Percentiles rank a stretch among this genome's conserved stretches.
These are phyloP conservation scores for Naganishia cerealis DNA, from an alignment of 1,284 basidiomycete genomes.

Conservation along the genomic window DNA sequence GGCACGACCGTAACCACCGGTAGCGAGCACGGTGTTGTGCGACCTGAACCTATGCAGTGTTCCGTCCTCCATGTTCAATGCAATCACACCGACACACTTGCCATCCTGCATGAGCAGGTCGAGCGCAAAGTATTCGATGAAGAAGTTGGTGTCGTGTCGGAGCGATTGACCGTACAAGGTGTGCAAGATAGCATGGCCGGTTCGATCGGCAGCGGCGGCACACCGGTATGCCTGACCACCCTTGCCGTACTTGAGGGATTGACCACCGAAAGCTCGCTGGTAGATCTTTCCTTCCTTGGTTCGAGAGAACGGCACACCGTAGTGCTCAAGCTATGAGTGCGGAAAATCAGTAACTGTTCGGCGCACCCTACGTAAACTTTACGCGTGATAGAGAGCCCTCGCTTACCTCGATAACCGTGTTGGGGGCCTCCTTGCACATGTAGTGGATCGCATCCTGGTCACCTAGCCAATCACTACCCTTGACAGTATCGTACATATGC, in stretches of 20 bases:
- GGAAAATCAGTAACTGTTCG: not conserved
- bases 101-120: slow-evolving; percentile 98
- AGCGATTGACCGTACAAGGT: slow-evolving; percentile 98
- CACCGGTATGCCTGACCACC: slow-evolving; percentile 99
- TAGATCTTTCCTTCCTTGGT: slow-evolving; percentile 99
- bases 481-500: slow-evolving; percentile 98
- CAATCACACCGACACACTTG: slow-evolving; percentile 98
- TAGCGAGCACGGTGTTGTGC: slow-evolving; percentile 97
- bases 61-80: slow-evolving; percentile 98
- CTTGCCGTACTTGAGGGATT: slow-evolving; percentile 95
- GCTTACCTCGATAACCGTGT: slow-evolving; percentile 83
- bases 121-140: slow-evolving; percentile 99
- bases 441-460: slow-evolving; percentile 99
- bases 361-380: not conserved
- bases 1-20: slow-evolving; percentile 95
- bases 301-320: slow-evolving; percentile 96
- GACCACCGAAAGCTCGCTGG: slow-evolving; percentile 98
- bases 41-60: slow-evolving; percentile 97
- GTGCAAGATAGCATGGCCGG: slow-evolving; percentile 93
- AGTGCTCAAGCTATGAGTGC: slow-evolving; percentile 84
- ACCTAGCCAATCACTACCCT: slow-evolving; percentile 99
- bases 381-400: not conserved
- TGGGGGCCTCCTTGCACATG: slow-evolving; percentile 95
- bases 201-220: slow-evolving; percentile 97
- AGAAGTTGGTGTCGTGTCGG: slow-evolving; percentile 99